Evolutionary conservation across 768 basidiomycete species (phyloP), one percentile per base, ranked within the genome.

Genomic region (Lactarius sanguifluus): DNA sequence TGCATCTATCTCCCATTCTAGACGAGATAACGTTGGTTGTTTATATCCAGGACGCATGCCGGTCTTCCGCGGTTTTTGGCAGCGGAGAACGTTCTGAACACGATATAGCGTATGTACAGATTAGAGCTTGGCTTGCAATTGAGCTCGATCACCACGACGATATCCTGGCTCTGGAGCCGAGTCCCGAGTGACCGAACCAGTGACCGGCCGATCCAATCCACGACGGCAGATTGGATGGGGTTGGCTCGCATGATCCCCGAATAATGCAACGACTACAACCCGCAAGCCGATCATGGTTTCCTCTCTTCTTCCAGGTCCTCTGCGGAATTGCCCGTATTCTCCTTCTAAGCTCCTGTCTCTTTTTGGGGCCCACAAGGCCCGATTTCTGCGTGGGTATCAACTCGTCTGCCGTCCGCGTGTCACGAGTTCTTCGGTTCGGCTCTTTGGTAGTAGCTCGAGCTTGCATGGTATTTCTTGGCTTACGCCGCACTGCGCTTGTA

Each of bases 251-350:
- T 23, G 45, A 23, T 2, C 23, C 3, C 32, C 9, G 32, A 34
- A 34, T 9, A 34, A 34, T 8, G 32, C 36, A 38, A 38, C 36
- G 3, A 36, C 36, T 12, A 36, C 36, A 34, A 36, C 61, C 50
- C 47, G 61, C 61, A 54, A 32, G 66, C 62, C 62, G 62, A 67
- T 63, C 62, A 64, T n/a, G 56, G 38, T 10, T 45, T 40, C 23
- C 38, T 63, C 5, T 63, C 66, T 63, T 63, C 66, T 63, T 65
- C 59, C 59, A 55, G 25, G 18, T 25, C 40, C 47, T 47, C 62
- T 40, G 61, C 34, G 55, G 38, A 30, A 52, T 36, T 23, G 6
- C 25, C 16, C 38, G 41, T 34, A 47, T 41, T 54, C 5, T 45
- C 38, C n/a, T 40, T 62, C 36, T 41, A 57, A 43, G 28, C 25